A percentile compares a stretch with the other conserved stretches of the same genome.
Evolutionary conservation across 2,329 filamentous ascomycete species (phyloP).

Genomic region (Neopestalotiopsis clavispora): DNA sequence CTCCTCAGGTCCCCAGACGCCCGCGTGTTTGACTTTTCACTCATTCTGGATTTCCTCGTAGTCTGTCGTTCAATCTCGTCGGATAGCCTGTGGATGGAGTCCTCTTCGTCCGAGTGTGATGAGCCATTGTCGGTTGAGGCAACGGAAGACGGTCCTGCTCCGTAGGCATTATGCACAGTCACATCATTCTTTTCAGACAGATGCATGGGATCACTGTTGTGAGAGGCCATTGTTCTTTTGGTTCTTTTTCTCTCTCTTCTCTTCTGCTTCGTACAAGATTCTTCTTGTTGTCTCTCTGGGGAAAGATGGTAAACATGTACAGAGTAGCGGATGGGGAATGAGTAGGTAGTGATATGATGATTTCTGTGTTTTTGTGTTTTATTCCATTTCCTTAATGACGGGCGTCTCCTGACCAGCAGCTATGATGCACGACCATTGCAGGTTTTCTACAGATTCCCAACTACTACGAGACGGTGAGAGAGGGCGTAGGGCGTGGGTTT

Average conservation of each 20-base stretch:
- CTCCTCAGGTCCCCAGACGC: conserved; percentile 17
- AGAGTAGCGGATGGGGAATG: background rate
- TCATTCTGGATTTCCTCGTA: background rate
- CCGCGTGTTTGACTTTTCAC: conserved; percentile 4
- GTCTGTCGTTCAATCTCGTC: conserved; percentile 5
- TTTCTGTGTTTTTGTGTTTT: background rate
- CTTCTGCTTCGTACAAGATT: background rate
- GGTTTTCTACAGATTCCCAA: background rate
- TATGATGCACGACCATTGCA: background rate
- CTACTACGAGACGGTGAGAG: background rate
- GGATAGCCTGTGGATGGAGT: background rate
- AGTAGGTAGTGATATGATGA: background rate
- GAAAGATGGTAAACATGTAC: background rate
- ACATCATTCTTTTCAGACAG: conserved; percentile 12
- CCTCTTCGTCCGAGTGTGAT: background rate
- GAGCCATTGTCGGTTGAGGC: background rate
- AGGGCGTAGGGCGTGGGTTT: background rate
- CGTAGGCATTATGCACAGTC: conserved; percentile 6
- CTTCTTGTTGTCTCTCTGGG: background rate
- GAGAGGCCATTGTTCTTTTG: conserved; percentile 4
- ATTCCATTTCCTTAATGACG: background rate
- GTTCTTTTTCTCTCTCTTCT: conserved; percentile 1
- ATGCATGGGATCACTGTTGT: conserved; percentile 7
- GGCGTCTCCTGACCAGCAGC: conserved; percentile 1
- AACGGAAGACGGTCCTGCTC: background rate